These are phyloP conservation scores for Dothidotthia symphoricarpi DNA, from an alignment of 2,329 filamentous ascomycete genomes.

Conservation along the genomic window DNA sequence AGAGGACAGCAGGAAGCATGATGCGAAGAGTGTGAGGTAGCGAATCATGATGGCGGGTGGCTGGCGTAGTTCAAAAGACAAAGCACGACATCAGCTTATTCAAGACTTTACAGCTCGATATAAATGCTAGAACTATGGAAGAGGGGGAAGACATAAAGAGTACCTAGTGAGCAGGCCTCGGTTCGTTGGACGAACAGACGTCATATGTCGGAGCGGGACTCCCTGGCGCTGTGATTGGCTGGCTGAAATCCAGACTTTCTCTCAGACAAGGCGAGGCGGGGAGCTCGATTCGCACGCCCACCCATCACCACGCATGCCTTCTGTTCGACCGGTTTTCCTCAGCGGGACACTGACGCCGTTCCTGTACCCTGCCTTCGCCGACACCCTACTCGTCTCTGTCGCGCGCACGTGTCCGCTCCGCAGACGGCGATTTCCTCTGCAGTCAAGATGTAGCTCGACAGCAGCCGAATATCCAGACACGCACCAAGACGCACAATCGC, in stretches of 20 bases:
- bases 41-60: conserved; percentile 19
- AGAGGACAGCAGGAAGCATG: conserved; percentile 15
- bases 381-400: conserved; percentile 21
- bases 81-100: no score
- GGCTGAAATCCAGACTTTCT: not conserved
- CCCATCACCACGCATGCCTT: conserved; percentile 28
- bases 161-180: no score
- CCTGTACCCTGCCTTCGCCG: conserved; percentile 46
- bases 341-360: conserved; percentile 46
- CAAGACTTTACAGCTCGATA: no score
- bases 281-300: not conserved
- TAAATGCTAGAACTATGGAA: no score
- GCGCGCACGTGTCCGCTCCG: conserved; percentile 18
- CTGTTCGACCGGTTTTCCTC: conserved; percentile 28
- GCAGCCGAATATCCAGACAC: conserved; percentile 12
- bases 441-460: conserved; percentile 33
- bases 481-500: conserved; percentile 16
- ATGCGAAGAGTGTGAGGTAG: conserved; percentile 16
- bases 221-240: not conserved
- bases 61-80: conserved; percentile 2
- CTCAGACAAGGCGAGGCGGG: not conserved
- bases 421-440: conserved; percentile 11
- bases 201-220: no score
- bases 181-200: not conserved
- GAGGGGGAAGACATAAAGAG: no score